These are phyloP conservation scores for Salix caprea DNA, from an alignment of 345 rosid species.

Conservation along the genomic window DNA sequence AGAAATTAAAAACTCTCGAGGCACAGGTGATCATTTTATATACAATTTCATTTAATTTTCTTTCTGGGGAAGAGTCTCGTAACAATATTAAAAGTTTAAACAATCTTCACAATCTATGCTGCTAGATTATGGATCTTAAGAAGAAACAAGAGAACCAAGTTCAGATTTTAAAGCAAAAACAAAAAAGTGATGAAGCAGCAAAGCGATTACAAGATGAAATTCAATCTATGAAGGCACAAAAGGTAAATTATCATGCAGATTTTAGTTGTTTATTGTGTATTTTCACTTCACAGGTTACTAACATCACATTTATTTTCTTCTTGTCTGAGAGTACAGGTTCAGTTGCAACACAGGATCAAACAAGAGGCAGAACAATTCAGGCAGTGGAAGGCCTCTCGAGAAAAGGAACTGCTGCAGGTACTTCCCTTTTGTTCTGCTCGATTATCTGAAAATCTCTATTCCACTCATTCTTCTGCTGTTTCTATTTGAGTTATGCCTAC, in stretches of 20 bases:
- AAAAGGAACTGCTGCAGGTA: conserved; percentile 94
- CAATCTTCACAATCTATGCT: conserved; percentile 6
- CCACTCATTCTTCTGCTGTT: neutral
- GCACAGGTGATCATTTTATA: conserved; percentile 50
- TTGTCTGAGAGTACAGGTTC: conserved; percentile 54
- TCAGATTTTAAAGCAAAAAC: conserved; percentile 91
- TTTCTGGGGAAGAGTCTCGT: neutral
- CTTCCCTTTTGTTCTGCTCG: neutral
- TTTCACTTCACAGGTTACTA: neutral
- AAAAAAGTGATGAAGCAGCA: conserved; percentile 92
- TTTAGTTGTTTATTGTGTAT: neutral
- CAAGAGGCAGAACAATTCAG: conserved; percentile 98
- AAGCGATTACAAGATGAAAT: conserved; percentile 91
- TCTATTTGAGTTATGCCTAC: neutral
- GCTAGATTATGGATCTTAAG: conserved; percentile 85
- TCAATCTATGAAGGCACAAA: conserved; percentile 89
- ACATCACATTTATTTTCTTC: neutral
- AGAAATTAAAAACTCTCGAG: conserved; percentile 80
- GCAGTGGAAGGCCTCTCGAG: conserved; percentile 95
- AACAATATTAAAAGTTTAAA: conserved; percentile 4
- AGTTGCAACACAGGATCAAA: conserved; percentile 90
- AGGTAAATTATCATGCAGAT: conserved; percentile 40
- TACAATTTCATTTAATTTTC: neutral
- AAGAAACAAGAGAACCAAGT: conserved; percentile 97
- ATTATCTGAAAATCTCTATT: neutral